These are phyloP conservation scores for Lactarius vividus DNA, from an alignment of 768 basidiomycete species.

Conservation along the genomic window DNA sequence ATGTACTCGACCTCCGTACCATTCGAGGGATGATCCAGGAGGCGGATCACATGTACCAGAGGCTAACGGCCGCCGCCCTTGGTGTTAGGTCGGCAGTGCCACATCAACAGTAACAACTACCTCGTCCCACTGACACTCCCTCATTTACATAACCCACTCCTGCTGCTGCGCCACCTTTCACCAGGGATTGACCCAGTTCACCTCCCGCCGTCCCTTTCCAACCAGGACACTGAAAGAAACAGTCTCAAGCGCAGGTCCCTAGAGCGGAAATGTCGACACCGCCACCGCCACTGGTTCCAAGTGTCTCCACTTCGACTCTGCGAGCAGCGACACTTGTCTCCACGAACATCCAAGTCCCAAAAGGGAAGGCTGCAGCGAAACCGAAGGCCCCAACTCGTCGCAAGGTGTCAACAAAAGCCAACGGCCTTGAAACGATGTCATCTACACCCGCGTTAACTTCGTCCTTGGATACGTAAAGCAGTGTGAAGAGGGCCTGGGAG, in stretches of 20 bases:
- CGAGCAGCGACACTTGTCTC: conserved; percentile 24
- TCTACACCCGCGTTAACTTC: conserved; percentile 7
- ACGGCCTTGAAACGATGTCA: conserved; percentile 26
- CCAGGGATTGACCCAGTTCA: conserved; percentile 3
- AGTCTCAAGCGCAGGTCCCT: conserved; percentile 4
- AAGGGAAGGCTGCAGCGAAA: conserved; percentile 50
- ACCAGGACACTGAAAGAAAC: conserved; percentile 19
- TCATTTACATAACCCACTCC: not conserved
- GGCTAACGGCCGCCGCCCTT: conserved; percentile 8
- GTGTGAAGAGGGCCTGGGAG: conserved; percentile 52
- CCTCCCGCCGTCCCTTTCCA: not conserved
- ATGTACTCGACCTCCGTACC: conserved; percentile 19
- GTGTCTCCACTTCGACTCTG: conserved; percentile 19
- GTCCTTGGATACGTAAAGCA: conserved; percentile 26
- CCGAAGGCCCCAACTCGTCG: conserved; percentile 38
- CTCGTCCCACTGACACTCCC: not conserved
- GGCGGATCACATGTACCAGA: conserved; percentile 22
- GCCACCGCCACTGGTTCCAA: conserved; percentile 3
- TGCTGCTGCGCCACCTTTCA: not conserved
- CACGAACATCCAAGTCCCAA: conserved; percentile 58
- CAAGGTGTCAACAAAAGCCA: conserved; percentile 34
- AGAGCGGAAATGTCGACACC: conserved; percentile 15
- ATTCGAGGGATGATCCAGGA: conserved; percentile 26
- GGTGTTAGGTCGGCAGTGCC: not conserved
- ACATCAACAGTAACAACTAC: conserved; percentile 10